Evolutionary conservation across 169 alveolate genomes (phyloP), one percentile per base, ranked within the genome.

Genomic region (Plasmodium sp.): DNA sequence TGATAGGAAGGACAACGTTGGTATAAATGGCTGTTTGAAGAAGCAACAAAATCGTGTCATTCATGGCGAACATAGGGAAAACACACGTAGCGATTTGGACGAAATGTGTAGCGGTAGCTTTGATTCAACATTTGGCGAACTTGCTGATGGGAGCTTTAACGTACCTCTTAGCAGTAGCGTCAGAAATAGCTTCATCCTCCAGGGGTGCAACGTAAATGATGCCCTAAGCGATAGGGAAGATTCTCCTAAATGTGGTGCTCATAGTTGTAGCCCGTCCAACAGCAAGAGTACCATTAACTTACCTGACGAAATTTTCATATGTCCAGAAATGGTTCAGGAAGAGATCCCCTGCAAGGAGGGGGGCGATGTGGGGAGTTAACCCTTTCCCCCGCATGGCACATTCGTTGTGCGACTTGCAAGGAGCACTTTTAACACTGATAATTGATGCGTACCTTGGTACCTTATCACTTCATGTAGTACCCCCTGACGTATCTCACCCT

Each of bases 301-400:
- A 34, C 86, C 93, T 18, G 39, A 77, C 14, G 85, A 58, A 54
- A 86, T 86, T 86, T 86, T 86, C 71, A n/a, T 77, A 54, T 86
- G 93, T 22, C 93, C 93, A 10, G 88, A 86, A 75, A 39, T 86
- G 31, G 54, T 39, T 75, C 86, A 75, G 71, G 83, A 77, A 39
- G n/a, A 12, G 27, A 71, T 12, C 62, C 43, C 12, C 27, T 84
- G 33, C 34, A 71, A 73, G 36, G n/a, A 22, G 33, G 77, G 5
- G 22, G 14, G 12, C 14, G 18, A 22, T 67, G 77, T 6, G 16
- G 12, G 39, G 77, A 5, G n/a, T 22, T 67, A 67, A 67, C 77
- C 33, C 39, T 5, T n/a, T 22, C 16, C 39, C 18, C 12, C 5
- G 43, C n/a, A 7, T 67, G 77, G 39, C 31, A 5, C 77, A 27